Conservation (phyloP, 306 rosid species). For the Delonix regia region DNA sequence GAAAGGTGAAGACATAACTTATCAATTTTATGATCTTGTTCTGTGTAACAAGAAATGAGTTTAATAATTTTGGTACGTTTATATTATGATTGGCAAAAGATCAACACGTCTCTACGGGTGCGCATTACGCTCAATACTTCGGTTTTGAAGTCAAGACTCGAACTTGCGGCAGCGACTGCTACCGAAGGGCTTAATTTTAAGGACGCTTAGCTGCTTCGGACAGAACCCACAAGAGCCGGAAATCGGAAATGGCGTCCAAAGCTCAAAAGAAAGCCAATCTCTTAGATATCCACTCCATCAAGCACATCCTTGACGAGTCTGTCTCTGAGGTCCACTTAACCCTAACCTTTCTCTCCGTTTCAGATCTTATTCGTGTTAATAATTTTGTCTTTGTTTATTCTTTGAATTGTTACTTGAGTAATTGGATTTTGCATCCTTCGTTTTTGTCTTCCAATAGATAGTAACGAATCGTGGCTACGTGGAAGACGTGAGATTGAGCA, state of each 20-base stretch:
- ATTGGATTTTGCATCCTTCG: background rate
- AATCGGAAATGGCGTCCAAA: constrained; percentile 55
- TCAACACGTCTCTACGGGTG: no score
- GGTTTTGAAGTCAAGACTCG: background rate
- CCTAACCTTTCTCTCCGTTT: constrained; percentile 39
- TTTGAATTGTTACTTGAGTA: background rate
- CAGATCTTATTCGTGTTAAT: constrained; percentile 14
- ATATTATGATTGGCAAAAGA: no score
- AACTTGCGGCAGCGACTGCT: background rate
- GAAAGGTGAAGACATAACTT: no score
- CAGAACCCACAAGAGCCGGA: constrained; percentile 4
- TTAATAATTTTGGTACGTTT: no score
- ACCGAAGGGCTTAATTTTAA: background rate
- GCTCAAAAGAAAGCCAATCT: constrained; percentile 85
- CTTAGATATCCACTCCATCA: constrained; percentile 82
- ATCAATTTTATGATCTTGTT: no score
- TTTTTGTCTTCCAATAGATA: constrained; percentile 45
- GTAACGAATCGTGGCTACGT: constrained; percentile 75
- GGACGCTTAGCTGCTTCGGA: background rate
- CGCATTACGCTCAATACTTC: no score
- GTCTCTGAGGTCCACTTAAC: constrained; percentile 73
- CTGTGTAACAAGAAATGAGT: no score
- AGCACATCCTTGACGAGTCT: constrained; percentile 86
- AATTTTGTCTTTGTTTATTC: background rate
- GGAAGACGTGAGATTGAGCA: constrained; percentile 93